phyloP scores from a whole-genome alignment of 2,329 filamentous ascomycete species.

The Fusarium decemcellulare region DNA sequence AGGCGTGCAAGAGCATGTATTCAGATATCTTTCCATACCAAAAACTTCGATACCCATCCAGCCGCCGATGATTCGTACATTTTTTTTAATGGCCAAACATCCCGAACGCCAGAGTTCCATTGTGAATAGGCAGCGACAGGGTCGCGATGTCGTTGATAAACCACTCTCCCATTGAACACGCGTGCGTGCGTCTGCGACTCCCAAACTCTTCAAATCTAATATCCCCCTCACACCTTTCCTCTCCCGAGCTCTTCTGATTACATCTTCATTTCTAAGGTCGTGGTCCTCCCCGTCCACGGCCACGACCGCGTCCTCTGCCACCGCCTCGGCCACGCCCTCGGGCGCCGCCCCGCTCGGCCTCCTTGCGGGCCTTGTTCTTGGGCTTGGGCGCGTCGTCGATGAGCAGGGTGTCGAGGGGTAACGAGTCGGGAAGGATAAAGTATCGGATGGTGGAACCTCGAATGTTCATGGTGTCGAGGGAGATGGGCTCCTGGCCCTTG shows the following conservation, averaged over 20 bases:
- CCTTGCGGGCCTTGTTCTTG: conserved; percentile 99
- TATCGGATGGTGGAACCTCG: conserved; percentile 97
- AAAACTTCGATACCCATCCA: conserved; percentile 45
- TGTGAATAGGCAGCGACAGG: conserved; percentile 46
- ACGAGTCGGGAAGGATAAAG: conserved; percentile 94
- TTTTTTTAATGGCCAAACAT: conserved; percentile 51
- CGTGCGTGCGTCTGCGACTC: conserved; percentile 12
- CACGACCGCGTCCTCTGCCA: conserved; percentile 67
- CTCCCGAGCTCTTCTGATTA: not conserved
- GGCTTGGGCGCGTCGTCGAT: conserved; percentile 98
- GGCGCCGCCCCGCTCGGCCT: conserved; percentile 75
- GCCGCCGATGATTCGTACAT: conserved; percentile 45
- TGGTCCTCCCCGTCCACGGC: conserved; percentile 57
- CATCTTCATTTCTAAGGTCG: conserved; percentile 23
- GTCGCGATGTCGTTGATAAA: conserved; percentile 37
- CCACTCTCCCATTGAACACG: conserved; percentile 18
- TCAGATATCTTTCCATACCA: conserved; percentile 51
- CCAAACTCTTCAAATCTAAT: conserved; percentile 19
- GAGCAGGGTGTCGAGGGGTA: conserved; percentile 94
- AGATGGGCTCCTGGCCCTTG: conserved; percentile 87
- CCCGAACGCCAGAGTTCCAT: conserved; percentile 54
- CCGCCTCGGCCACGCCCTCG: conserved; percentile 66
- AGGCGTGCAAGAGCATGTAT: conserved; percentile 48
- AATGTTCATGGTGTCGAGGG: conserved; percentile 96
- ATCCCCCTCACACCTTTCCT: not conserved